Evolutionary conservation across 1,139 yeast genomes (phyloP).

Genomic region (Candida glucosophila): DNA sequence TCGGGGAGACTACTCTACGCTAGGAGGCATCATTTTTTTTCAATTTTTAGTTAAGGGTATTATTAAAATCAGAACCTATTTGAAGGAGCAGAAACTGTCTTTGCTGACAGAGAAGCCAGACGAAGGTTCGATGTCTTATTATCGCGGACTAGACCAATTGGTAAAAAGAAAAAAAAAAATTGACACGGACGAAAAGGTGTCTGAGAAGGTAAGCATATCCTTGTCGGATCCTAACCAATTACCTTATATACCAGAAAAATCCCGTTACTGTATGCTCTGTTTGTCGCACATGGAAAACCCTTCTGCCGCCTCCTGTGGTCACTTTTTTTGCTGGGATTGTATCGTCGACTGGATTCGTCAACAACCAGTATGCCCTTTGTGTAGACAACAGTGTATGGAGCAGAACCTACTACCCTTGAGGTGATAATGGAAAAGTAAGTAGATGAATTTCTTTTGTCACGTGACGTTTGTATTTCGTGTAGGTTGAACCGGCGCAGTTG

Average conservation of each 20-base stretch:
- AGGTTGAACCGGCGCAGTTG: no score
- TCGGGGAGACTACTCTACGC: constrained; percentile 62
- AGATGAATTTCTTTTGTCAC: no score
- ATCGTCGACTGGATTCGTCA: constrained; percentile 85
- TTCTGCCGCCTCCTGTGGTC: constrained; percentile 85
- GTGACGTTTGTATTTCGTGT: no score
- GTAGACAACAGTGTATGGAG: constrained; percentile 68
- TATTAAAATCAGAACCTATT: constrained; percentile 22
- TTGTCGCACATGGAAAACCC: constrained; percentile 75
- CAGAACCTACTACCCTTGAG: constrained; percentile 67
- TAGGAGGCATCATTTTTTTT: constrained; percentile 61
- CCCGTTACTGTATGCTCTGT: constrained; percentile 80
- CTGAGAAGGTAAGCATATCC: constrained; percentile 23
- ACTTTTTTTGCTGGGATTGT: constrained; percentile 88
- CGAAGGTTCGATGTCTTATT: constrained; percentile 5
- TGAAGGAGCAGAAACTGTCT: constrained; percentile 8
- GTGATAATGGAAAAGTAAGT: constrained; percentile 25
- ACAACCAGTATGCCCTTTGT: constrained; percentile 84
- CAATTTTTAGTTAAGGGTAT: constrained; percentile 48
- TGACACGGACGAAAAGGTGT: constrained; percentile 6
- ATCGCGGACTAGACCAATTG: constrained; percentile 14
- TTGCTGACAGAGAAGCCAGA: constrained; percentile 8
- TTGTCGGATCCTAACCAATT: constrained; percentile 48
- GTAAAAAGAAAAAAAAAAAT: constrained; percentile 9
- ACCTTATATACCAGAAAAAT: constrained; percentile 61